Base-by-base conservation (phyloP, 129 eudicot genomes). In the Flaveria brownii region DNA sequence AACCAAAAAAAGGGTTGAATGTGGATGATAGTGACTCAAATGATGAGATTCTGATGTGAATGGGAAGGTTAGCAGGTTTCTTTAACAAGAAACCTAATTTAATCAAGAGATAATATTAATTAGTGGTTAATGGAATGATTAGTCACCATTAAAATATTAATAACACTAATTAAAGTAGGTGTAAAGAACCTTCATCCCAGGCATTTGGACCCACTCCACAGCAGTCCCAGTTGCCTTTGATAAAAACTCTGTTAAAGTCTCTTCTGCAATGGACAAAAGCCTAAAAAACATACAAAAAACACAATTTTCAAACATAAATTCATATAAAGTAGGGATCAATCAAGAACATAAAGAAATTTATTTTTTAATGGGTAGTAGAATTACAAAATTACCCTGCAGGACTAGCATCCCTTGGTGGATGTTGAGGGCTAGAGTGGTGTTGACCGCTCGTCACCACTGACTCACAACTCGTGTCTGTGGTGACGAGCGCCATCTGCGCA, bases 201-300 rank as follows among this genome's bases (percentile, higher is more conserved):
- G 96, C 96, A 90, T 81, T 83, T 87, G 96, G 89, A 90, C 92
- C 96, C 96, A 90, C 96, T 90, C 96, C 64, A 90, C 92, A 82
- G 92, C 96, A 80, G 96, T 90, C 83, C 96, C 96, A 77, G 96
- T 90, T 25, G 96, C 96, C 96, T 90, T 90, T 45, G 96, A 90
- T 83, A 90, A 76, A 85, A 90, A 90, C 90, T 87, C 96, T 85
- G 96, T 85, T 90, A 90, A 90, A 87, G 96, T 90, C 87, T 90
- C 96, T 80, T 90, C 96, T 78, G 96, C 96, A 74, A 90, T 87
- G 75, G 96, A 90, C 90, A 90, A 85, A 80, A 90, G 90, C 86
- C 96, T 90, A 75, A 78, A 79, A 87, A 89, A 87, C 69, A 84
- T 61, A 71, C 82, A 76, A 64, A 80, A 70, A 72, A 66, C 59